Base-by-base conservation (phyloP, 1,284 basidiomycete species). In the Sporisorium iseilematis-ciliati region DNA sequence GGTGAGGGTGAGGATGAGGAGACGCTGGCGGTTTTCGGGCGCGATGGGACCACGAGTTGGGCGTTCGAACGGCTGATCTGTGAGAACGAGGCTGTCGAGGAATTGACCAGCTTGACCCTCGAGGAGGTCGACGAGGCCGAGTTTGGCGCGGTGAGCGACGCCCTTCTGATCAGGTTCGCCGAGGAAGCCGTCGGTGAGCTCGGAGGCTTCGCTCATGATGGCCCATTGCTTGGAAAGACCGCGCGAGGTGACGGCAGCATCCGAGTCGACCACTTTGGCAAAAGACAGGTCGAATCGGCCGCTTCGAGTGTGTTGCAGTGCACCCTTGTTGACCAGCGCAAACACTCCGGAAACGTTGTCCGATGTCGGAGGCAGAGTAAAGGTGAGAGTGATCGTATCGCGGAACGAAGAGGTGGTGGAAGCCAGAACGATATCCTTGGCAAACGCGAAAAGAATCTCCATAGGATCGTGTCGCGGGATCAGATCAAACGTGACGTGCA, bases 221-320 rank as follows among this genome's bases (percentile, higher is more conserved):
- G 78, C 81, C 68, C 78, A 82, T 43, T 78, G 74, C 45, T 73
- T 66, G 46, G 73, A 72, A 18, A 84, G 69, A 1, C 75, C 77
- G 3, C 83, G 77, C 38, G 74, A 60, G 11, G 67, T 60, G 53
- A 71, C 73, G 25, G 75, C 66, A 25, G 59, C 62, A 20, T 78
- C 79, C 14, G 55, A 49, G 46, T 81, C 78, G 55, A 69, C 64
- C 52, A 83, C 70, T 43, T 80, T 81, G 58, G 82, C 65, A 55
- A 85, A 85, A 16, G 68, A 65, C 29, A 85, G 69, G 49, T 85
- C 83, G 60, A 76, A 85, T 43, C 83, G 77, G 11, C 71, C 77
- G 20, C 52, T 56, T 29, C 79, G 79, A 29, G 74, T 77, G 41
- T 56, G 38, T 38, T 74, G 79, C 20, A 85, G 63, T 4, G 56